These are phyloP conservation scores for Trifolium repens DNA, from an alignment of 306 rosid species.

Conservation along the genomic window DNA sequence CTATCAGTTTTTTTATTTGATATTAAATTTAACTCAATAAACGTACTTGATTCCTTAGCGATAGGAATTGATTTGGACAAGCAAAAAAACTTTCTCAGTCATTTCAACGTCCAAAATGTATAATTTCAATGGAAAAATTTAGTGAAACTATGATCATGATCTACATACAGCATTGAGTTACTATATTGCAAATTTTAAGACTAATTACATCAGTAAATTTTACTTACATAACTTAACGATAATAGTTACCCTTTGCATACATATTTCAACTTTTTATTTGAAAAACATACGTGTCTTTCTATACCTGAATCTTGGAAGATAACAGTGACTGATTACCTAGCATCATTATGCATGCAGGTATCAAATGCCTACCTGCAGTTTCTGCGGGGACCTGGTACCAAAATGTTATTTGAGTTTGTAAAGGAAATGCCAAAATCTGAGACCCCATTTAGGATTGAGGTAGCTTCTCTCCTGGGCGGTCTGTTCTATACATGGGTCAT, in stretches of 20 bases:
- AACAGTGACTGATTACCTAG: conserved; percentile 36
- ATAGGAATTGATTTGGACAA: conserved; percentile 30
- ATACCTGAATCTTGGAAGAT: conserved; percentile 35
- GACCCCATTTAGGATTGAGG: conserved; percentile 53
- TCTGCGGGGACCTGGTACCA: conserved; percentile 65
- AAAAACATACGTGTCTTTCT: conserved; percentile 5
- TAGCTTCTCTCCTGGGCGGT: conserved; percentile 70
- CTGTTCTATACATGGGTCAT: conserved; percentile 87
- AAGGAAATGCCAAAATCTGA: conserved; percentile 88
- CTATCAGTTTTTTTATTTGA: not conserved
- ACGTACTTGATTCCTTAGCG: conserved; percentile 1
- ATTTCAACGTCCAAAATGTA: conserved; percentile 17
- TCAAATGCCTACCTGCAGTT: conserved; percentile 81
- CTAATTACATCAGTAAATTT: conserved; percentile 18
- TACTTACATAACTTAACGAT: conserved; percentile 8
- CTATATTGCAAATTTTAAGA: conserved; percentile 11
- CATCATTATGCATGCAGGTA: conserved; percentile 52
- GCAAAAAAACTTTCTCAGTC: conserved; percentile 8
- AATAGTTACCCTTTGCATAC: conserved; percentile 10
- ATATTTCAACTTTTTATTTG: conserved; percentile 22
- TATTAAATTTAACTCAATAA: not conserved
- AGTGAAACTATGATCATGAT: conserved; percentile 32
- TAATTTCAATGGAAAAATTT: conserved; percentile 32
- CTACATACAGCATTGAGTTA: conserved; percentile 14
- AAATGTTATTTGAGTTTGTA: conserved; percentile 68